Evolutionary conservation across 257 asterid species (phyloP), one percentile per base, ranked within the genome.

Genomic region (Plectranthus barbatus): DNA sequence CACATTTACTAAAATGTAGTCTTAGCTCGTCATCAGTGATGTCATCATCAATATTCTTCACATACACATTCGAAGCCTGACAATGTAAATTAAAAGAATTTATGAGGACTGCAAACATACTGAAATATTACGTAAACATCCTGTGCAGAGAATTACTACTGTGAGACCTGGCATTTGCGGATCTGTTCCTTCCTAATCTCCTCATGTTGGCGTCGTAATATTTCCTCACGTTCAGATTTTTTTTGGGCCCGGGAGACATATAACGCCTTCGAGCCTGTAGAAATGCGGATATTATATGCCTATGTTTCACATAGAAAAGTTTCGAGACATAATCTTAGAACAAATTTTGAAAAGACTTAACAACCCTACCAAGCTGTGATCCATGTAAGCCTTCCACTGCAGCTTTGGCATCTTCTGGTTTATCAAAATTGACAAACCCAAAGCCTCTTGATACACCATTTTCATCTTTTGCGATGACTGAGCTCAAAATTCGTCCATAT

Each of bases 161-260:
- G 7, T 4, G 18, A 19, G 70, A 91, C 98, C 95, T 79, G 87
- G 80, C 66, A 81, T 76, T 88, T 86, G 75, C 66, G 3, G 73
- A 82, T 68, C 60, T 72, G 81, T 58, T 81, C 95, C 78, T 75
- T 88, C 81, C 69, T 85, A 56, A 77, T 85, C 79, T 87, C 96
- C 77, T 90, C 96, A 69, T 77, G 80, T 70, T 82, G 86, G 65
- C 73, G 88, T 60, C 83, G 81, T 56, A 91, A 67, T 49, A 81
- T 39, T 70, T 79, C 94, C 67, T 74, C 83, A 11, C 98, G 90
- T 70, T 86, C 95, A 37, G 87, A 77, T 73, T 81, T 91, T 75
- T 91, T 91, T 72, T 88, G 96, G 72, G 96, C 96, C 55, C 86
- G 83, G 18, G 87, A 80, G 40, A 91, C 96, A 72, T 88, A 91